Evolutionary conservation across 441 rosid species (phyloP).

Genomic region (Erysimum cheiri): DNA sequence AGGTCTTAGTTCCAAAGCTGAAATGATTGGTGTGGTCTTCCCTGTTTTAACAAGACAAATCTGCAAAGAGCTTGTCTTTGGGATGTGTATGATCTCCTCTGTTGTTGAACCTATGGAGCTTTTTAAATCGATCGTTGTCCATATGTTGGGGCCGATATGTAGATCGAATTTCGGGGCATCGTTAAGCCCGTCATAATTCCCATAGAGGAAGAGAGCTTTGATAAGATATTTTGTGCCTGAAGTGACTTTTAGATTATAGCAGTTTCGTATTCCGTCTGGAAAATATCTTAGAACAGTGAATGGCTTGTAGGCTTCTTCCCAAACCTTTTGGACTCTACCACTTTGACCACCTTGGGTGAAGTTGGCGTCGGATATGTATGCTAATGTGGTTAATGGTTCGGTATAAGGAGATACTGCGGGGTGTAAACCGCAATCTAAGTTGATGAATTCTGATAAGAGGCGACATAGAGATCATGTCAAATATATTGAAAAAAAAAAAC

Average conservation of each 20-base stretch:
- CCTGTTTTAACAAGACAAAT: conserved; percentile 50
- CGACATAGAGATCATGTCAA: neutral
- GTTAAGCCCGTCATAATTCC: conserved; percentile 47
- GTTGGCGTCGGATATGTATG: conserved; percentile 29
- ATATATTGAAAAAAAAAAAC: neutral
- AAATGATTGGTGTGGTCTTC: conserved; percentile 53
- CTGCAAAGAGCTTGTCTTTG: conserved; percentile 30
- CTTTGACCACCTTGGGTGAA: conserved; percentile 37
- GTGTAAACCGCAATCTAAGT: conserved; percentile 39
- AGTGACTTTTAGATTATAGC: conserved; percentile 46
- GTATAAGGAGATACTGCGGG: conserved; percentile 19
- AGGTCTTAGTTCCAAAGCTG: conserved; percentile 56
- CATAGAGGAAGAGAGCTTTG: conserved; percentile 50
- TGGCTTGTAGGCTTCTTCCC: conserved; percentile 35
- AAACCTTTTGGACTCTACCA: conserved; percentile 36
- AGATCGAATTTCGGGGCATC: conserved; percentile 44
- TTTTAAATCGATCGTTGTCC: conserved; percentile 43
- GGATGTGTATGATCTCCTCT: conserved; percentile 48
- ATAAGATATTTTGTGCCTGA: conserved; percentile 36
- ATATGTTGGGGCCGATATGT: conserved; percentile 46
- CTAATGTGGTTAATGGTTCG: conserved; percentile 30
- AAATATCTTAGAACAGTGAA: conserved; percentile 48
- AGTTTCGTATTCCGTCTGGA: conserved; percentile 52
- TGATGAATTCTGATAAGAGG: conserved; percentile 34
- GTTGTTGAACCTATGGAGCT: neutral